Evolutionary conservation across 805 yeast species (phyloP).

Genomic region (Kuraishia cidri): DNA sequence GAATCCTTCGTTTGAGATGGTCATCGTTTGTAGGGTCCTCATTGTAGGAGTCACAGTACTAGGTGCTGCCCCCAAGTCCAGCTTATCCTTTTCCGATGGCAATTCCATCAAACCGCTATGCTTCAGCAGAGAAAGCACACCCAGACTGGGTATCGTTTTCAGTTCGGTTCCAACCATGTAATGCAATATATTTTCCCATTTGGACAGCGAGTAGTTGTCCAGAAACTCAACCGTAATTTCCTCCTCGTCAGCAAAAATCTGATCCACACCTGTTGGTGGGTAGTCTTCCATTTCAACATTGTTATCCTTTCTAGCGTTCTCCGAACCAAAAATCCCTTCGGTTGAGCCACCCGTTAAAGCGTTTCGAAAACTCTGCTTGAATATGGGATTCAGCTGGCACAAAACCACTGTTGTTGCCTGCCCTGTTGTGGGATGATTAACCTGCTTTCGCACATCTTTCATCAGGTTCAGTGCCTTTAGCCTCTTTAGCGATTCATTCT

Average conservation of each 20-base stretch:
- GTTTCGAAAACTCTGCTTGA: slow-evolving; percentile 65
- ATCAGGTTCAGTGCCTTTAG: slow-evolving; percentile 70
- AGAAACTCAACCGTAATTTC: slow-evolving; percentile 56
- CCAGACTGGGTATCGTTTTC: slow-evolving; percentile 62
- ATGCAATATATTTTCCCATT: slow-evolving; percentile 94
- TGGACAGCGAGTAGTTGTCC: slow-evolving; percentile 72
- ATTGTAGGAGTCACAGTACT: neutral
- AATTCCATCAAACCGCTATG: slow-evolving; percentile 89
- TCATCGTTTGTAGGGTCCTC: slow-evolving; percentile 25
- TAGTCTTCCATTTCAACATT: too few species aligned
- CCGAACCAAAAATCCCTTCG: neutral
- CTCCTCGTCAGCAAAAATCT: slow-evolving; percentile 14
- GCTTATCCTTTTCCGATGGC: slow-evolving; percentile 9
- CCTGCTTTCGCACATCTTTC: slow-evolving; percentile 35
- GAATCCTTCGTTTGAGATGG: slow-evolving; percentile 86
- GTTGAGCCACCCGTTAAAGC: slow-evolving; percentile 74
- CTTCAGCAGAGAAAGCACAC: slow-evolving; percentile 66
- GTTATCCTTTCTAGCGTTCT: too few species aligned
- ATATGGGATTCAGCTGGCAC: slow-evolving; percentile 57
- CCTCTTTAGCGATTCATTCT: slow-evolving; percentile 72
- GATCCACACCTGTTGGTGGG: too few species aligned
- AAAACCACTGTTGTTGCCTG: slow-evolving; percentile 19
- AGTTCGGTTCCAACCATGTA: slow-evolving; percentile 94
- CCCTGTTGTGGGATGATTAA: slow-evolving; percentile 23
- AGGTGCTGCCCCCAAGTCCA: slow-evolving; percentile 5